phyloP scores from a whole-genome alignment of 2,329 filamentous ascomycete genomes.

The Sporothrix variecibatus region DNA sequence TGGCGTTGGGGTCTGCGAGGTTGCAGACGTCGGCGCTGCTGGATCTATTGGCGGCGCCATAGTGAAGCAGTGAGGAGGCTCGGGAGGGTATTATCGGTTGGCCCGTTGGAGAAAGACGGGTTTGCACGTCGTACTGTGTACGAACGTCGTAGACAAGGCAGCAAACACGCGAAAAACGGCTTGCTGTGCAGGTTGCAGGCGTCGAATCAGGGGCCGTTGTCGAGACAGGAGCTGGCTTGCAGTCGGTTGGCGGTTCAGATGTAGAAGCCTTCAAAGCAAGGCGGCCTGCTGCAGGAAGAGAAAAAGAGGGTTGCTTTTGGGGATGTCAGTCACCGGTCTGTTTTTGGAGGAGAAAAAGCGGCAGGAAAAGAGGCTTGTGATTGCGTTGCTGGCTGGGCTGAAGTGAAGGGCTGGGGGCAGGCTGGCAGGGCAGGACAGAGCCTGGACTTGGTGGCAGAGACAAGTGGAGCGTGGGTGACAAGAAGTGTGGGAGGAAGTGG shows the following conservation, averaged over 20 bases:
- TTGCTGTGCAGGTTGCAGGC: background rate
- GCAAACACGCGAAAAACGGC: background rate
- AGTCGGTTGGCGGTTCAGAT: background rate
- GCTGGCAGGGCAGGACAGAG: background rate
- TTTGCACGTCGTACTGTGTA: background rate
- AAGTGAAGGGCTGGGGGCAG: background rate
- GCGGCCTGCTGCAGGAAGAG: background rate
- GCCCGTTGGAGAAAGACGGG: background rate
- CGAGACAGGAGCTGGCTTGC: background rate
- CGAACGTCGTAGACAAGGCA: no score
- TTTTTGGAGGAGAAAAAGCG: background rate
- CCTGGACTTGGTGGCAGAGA: background rate
- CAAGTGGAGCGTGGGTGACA: background rate
- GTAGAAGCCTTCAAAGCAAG: background rate
- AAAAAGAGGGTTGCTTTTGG: background rate
- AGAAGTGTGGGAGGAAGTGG: background rate
- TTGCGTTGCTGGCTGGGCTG: background rate
- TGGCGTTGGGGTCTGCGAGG: constrained; percentile 11
- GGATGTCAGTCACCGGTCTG: background rate
- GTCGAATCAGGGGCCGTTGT: background rate
- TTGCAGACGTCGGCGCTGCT: background rate
- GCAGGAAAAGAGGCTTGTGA: constrained; percentile 7
- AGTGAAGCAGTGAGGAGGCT: background rate
- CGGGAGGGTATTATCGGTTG: background rate
- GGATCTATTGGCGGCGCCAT: constrained; percentile 18